Conservation (phyloP, 2,329 filamentous ascomycete genomes). For the Cladorrhinum sp. region DNA sequence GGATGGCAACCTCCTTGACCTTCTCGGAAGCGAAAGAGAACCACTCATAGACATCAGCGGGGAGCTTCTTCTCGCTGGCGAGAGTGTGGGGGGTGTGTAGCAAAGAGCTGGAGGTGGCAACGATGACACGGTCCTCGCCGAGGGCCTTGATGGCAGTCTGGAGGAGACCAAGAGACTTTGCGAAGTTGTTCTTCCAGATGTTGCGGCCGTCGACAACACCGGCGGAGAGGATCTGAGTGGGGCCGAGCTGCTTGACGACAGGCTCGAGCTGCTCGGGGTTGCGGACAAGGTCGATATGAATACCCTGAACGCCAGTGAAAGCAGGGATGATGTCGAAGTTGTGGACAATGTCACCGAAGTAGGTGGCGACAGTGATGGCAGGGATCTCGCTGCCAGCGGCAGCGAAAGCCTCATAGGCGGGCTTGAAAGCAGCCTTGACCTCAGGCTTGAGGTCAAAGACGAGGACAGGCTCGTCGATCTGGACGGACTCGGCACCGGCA, state of each 20-base stretch:
- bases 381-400: conserved; percentile 76
- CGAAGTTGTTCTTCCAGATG: conserved; percentile 99
- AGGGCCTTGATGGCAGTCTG: conserved; percentile 91
- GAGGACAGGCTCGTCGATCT: conserved; percentile 97
- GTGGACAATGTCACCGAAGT: conserved; percentile 99
- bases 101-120: conserved; percentile 94
- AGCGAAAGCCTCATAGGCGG: conserved; percentile 86
- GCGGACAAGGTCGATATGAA: conserved; percentile 95
- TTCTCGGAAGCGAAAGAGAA: conserved; percentile 98
- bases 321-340: conserved; percentile 84
- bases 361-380: conserved; percentile 87
- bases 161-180: conserved; percentile 85
- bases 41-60: conserved; percentile 91
- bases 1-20: conserved; percentile 81
- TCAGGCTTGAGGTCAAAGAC: conserved; percentile 90
- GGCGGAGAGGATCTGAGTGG: conserved; percentile 86
- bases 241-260: conserved; percentile 76
- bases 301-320: conserved; percentile 67
- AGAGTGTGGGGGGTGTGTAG: conserved; percentile 98
- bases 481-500: conserved; percentile 91
- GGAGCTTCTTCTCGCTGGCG: conserved; percentile 97
- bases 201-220: conserved; percentile 98
- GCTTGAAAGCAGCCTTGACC: conserved; percentile 96
- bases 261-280: conserved; percentile 96
- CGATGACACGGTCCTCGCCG: conserved; percentile 95